Conservation (phyloP, 2,329 filamentous ascomycete genomes). For the Hypoxylon sp. region DNA sequence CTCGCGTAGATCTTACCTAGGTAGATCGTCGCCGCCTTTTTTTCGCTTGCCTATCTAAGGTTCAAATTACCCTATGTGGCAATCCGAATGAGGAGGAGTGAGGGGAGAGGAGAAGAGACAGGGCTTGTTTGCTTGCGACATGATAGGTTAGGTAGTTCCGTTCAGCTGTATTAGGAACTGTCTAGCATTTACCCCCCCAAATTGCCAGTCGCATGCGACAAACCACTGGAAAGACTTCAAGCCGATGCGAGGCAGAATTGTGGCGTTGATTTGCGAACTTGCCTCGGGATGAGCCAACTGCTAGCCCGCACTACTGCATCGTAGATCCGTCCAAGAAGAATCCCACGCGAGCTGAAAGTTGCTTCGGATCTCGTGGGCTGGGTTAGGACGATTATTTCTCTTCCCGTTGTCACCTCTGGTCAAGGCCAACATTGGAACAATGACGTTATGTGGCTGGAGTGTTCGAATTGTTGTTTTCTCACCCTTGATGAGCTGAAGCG, state of each 20-base stretch:
- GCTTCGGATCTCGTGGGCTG: conserved; percentile 10
- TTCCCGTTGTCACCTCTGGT: background rate
- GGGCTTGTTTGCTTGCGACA: conserved; percentile 4
- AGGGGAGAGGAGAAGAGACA: no score
- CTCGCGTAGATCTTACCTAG: conserved; percentile 16
- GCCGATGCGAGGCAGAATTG: conserved; percentile 26
- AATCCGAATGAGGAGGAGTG: conserved; percentile 19
- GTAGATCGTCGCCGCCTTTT: conserved; percentile 17
- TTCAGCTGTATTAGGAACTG: conserved; percentile 21
- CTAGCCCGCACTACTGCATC: conserved; percentile 10
- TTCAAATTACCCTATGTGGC: conserved; percentile 28
- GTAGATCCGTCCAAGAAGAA: conserved; percentile 25
- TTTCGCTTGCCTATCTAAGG: background rate
- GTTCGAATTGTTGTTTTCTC: background rate
- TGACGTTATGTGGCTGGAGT: conserved; percentile 30
- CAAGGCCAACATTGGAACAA: conserved; percentile 6
- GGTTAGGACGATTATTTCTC: conserved; percentile 9
- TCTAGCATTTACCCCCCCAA: background rate
- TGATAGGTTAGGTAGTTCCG: no score
- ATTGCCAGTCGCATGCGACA: conserved; percentile 7
- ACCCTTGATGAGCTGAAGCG: conserved; percentile 38
- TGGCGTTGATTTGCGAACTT: conserved; percentile 17
- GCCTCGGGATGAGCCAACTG: conserved; percentile 8
- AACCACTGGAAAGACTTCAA: background rate
- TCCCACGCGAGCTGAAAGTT: conserved; percentile 23